Conservation (phyloP, 2,329 filamentous ascomycete species). For the Aspergillus sp. region DNA sequence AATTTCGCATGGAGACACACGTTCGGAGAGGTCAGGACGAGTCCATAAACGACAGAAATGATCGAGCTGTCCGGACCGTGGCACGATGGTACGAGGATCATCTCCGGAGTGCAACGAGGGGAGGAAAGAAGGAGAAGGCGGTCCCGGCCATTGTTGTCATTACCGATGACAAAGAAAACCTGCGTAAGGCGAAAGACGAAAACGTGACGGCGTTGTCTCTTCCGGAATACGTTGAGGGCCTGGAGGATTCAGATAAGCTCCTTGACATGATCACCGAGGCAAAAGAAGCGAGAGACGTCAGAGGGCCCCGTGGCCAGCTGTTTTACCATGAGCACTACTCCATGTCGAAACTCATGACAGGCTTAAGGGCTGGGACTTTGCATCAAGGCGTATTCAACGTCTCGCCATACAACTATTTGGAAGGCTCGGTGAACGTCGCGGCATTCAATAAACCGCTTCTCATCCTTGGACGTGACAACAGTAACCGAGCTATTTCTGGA, state of each 20-base stretch:
- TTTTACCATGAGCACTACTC: slow-evolving; percentile 86
- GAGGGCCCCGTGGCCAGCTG: slow-evolving; percentile 57
- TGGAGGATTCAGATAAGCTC: slow-evolving; percentile 75
- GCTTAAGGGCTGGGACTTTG: slow-evolving; percentile 74
- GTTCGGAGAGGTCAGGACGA: slow-evolving; percentile 66
- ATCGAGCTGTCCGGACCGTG: slow-evolving; percentile 76
- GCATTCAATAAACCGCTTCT: slow-evolving; percentile 84
- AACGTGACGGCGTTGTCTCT: slow-evolving; percentile 58
- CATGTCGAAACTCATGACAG: slow-evolving; percentile 88
- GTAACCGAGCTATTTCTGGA: slow-evolving; percentile 85
- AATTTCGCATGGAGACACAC: slow-evolving; percentile 89
- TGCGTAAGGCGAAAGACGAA: slow-evolving; percentile 70
- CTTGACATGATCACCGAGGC: slow-evolving; percentile 88
- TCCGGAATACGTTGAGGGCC: slow-evolving; percentile 67
- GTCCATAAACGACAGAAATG: slow-evolving; percentile 92
- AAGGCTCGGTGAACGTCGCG: slow-evolving; percentile 81
- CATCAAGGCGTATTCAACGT: slow-evolving; percentile 96
- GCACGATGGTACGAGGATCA: slow-evolving; percentile 88
- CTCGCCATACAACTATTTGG: slow-evolving; percentile 94
- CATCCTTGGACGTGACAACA: slow-evolving; percentile 85
- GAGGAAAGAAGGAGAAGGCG: slow-evolving; percentile 42
- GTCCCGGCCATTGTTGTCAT: slow-evolving; percentile 81
- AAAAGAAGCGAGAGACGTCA: slow-evolving; percentile 56
- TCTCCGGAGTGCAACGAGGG: slow-evolving; percentile 53
- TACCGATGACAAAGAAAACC: slow-evolving; percentile 81